Conservation (phyloP, 2,329 filamentous ascomycete genomes). For the Pseudogymnoascus sp. region DNA sequence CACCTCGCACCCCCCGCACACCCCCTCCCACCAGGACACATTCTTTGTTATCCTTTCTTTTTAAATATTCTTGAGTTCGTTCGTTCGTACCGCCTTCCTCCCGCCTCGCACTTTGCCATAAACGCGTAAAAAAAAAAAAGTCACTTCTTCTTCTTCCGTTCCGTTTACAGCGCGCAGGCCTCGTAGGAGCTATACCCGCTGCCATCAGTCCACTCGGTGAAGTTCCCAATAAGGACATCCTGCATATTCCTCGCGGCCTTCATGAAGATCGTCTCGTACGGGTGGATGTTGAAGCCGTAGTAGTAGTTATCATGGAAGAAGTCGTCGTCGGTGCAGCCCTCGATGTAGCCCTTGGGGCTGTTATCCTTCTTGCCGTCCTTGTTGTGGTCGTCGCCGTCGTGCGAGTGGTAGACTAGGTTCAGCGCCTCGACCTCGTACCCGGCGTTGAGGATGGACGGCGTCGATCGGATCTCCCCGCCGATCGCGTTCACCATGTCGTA, state of each 20-base stretch:
- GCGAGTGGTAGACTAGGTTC: slow-evolving; percentile 6
- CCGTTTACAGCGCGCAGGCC: background rate
- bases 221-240: slow-evolving; percentile 21
- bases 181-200: slow-evolving; percentile 8
- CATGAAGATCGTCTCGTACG: slow-evolving; percentile 34
- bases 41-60: background rate
- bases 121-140: background rate
- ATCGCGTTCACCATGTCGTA: slow-evolving; percentile 8
- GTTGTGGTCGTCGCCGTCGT: slow-evolving; percentile 5
- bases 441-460: background rate
- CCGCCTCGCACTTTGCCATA: background rate
- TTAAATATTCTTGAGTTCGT: background rate
- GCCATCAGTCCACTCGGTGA: slow-evolving; percentile 26
- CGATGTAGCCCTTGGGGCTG: slow-evolving; percentile 17
- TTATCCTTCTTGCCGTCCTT: slow-evolving; percentile 8
- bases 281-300: slow-evolving; percentile 31
- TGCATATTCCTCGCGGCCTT: slow-evolving; percentile 31
- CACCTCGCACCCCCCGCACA: background rate
- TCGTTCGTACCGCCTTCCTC: background rate
- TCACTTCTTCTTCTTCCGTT: too few relatives aligned
- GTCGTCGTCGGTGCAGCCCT: slow-evolving; percentile 24
- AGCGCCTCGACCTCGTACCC: slow-evolving; percentile 10
- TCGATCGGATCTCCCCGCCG: background rate
- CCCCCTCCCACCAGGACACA: background rate
- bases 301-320: slow-evolving; percentile 26